Evolutionary conservation across 306 rosid species (phyloP).

Genomic region (Ammopiptanthus mongolicus): DNA sequence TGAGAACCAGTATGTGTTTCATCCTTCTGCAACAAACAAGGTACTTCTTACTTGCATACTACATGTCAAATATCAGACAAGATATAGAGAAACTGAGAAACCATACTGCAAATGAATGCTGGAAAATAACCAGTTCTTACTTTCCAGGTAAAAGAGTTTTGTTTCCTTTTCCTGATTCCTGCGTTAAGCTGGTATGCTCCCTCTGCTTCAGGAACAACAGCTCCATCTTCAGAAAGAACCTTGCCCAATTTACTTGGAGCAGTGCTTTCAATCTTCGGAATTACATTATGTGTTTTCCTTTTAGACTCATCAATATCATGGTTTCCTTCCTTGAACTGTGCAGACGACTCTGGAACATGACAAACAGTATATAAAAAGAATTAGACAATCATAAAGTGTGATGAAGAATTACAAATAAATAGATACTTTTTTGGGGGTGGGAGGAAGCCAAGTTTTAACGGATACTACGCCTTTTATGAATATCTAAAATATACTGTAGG

Average conservation of each 20-base stretch:
- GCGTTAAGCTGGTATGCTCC: slow-evolving; percentile 34
- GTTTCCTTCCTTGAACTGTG: slow-evolving; percentile 45
- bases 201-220: slow-evolving; percentile 37
- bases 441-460: background rate
- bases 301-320: slow-evolving; percentile 42
- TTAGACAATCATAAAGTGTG: slow-evolving; percentile 17
- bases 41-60: slow-evolving; percentile 24
- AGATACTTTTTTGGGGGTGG: background rate
- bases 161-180: slow-evolving; percentile 62
- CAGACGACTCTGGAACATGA: slow-evolving; percentile 54
- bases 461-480: slow-evolving; percentile 1
- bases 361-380: slow-evolving; percentile 18
- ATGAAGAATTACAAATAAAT: slow-evolving; percentile 5
- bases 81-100: background rate
- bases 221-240: slow-evolving; percentile 29
- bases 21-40: slow-evolving; percentile 48
- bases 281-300: slow-evolving; percentile 39
- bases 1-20: slow-evolving; percentile 43
- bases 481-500: background rate
- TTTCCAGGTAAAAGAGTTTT: slow-evolving; percentile 40
- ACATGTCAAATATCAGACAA: slow-evolving; percentile 26
- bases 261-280: slow-evolving; percentile 36
- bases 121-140: slow-evolving; percentile 37
- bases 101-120: background rate
- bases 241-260: slow-evolving; percentile 40